Evolutionary conservation across 1,284 basidiomycete genomes (phyloP), one percentile per base, ranked within the genome.

Genomic region (Takashimella tepidaria): DNA sequence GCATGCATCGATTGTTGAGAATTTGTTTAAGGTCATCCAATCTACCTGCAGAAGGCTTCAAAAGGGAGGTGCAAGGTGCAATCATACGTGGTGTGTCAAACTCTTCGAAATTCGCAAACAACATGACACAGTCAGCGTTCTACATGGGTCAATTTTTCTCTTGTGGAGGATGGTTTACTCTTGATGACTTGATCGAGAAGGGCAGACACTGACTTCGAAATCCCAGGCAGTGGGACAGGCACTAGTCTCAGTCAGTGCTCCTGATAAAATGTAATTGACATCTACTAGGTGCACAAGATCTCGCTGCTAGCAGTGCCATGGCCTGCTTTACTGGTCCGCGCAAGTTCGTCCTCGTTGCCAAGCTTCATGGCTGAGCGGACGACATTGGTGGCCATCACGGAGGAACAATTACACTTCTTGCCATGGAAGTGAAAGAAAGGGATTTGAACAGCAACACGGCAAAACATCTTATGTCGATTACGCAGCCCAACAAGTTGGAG

Each of bases 261-360:
- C n/a, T n/a, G n/a, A n/a, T n/a, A n/a, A n/a, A n/a, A n/a, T 37
- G 31, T 37, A 16, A 37, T 37, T 37, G 31, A 37, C 31, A 31
- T 2, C 3, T 47, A 70, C 67, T 68, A 16, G 66, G 72, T 47
- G 68, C 72, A 8, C 57, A 61, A 12, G 71, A 70, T 0, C 72
- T 72, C 53, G 67, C 63, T 2, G 56, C 60, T 43, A 77, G 76
- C 58, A 74, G 75, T 23, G 72, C 73, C 41, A 70, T 64, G 50
- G 75, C 76, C 12, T 73, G 70, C 60, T 75, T 76, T 62, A 70
- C 70, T 10, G 75, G 74, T 11, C 61, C 74, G 24, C 60, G 75
- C 21, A 56, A 59, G 31, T 72, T 75, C 22, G 66, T 73, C 1
- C 59, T 76, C 11, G 57, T 73, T 16, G 69, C 62, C 16, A 58